phyloP scores from a whole-genome alignment of 1,284 basidiomycete genomes.

The Ganoderma boninense region DNA sequence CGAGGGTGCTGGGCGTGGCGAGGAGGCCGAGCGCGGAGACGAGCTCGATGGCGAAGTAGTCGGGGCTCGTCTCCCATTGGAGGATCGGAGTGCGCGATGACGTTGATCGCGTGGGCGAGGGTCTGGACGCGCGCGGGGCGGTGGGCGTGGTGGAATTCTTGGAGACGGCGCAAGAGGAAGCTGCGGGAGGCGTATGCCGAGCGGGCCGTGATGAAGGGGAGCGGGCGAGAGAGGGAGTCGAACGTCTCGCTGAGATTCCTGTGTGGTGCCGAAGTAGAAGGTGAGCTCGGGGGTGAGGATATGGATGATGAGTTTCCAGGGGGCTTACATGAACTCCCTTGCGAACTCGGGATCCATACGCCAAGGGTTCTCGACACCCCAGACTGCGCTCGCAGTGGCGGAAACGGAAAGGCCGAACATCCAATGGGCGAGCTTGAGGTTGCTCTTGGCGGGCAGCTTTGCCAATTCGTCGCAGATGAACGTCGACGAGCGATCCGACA shows the following conservation, averaged over 20 bases:
- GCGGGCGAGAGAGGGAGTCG: background rate
- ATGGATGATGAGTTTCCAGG: background rate
- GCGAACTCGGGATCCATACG: background rate
- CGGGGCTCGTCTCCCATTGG: background rate
- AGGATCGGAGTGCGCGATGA: background rate
- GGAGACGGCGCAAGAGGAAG: background rate
- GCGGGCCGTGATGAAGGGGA: background rate
- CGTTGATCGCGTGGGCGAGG: background rate
- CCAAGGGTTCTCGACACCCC: background rate
- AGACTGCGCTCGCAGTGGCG: background rate
- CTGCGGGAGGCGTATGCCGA: background rate
- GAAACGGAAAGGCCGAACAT: background rate
- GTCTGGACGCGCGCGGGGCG: background rate
- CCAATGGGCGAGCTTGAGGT: background rate
- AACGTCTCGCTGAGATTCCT: background rate
- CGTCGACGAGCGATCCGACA: background rate
- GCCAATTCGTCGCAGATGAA: background rate
- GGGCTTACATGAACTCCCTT: background rate
- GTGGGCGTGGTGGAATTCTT: background rate
- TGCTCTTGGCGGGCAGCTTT: background rate
- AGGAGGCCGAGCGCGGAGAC: slow-evolving; percentile 1
- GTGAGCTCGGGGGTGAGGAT: background rate
- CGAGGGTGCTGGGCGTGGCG: background rate
- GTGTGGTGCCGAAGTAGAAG: background rate
- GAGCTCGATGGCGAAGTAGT: background rate